Conservation (phyloP, 2,329 filamentous ascomycete species). For the Alternaria sp. region DNA sequence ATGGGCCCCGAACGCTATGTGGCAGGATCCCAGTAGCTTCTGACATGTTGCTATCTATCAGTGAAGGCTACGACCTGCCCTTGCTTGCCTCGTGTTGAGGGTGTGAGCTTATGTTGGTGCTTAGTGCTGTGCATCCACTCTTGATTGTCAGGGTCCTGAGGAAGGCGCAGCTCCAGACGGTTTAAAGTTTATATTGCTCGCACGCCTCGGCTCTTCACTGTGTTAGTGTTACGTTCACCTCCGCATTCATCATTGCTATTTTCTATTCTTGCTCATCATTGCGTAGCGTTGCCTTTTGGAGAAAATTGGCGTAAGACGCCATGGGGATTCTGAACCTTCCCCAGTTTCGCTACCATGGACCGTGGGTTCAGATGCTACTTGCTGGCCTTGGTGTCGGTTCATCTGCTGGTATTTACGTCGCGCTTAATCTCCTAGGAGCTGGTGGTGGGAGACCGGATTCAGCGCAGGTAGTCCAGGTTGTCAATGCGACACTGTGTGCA, state of each 20-base stretch:
- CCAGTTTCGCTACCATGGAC: conserved; percentile 41
- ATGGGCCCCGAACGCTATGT: conserved; percentile 8
- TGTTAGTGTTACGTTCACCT: neutral
- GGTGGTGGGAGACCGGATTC: conserved; percentile 42
- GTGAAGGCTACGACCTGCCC: conserved; percentile 11
- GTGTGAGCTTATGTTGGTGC: conserved; percentile 2
- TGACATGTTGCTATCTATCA: conserved; percentile 10
- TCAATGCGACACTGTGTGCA: conserved; percentile 45
- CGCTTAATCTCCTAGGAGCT: conserved; percentile 43
- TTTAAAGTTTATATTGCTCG: conserved; percentile 11
- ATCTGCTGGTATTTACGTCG: conserved; percentile 44
- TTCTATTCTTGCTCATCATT: neutral
- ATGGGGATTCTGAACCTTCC: conserved; percentile 39
- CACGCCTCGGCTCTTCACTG: neutral
- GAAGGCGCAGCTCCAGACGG: conserved; percentile 2
- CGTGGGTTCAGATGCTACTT: conserved; percentile 46
- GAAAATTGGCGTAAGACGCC: conserved; percentile 7
- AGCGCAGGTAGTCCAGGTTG: conserved; percentile 45
- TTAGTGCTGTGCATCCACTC: conserved; percentile 6
- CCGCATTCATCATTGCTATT: neutral
- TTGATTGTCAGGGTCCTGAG: conserved; percentile 4
- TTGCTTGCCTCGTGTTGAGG: conserved; percentile 8
- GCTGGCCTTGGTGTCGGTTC: conserved; percentile 42
- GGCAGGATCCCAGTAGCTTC: conserved; percentile 8
- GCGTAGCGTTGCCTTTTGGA: neutral